These are phyloP conservation scores for Hirsutella thompsonii DNA, from an alignment of 2,329 filamentous ascomycete species.

Conservation along the genomic window DNA sequence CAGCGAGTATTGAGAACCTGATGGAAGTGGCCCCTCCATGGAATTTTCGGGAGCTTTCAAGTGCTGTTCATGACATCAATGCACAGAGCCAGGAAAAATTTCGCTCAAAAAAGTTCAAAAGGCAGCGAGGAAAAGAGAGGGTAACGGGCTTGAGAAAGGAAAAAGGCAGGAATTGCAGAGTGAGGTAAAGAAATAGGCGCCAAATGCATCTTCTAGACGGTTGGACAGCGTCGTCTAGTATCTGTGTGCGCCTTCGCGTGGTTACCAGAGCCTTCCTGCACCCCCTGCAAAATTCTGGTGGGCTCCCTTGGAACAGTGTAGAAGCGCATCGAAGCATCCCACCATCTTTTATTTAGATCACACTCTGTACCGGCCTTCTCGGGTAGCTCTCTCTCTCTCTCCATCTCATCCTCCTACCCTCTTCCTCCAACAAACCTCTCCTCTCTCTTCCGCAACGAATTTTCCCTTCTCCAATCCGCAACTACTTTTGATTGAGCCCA, in stretches of 20 bases:
- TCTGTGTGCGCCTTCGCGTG: slow-evolving; percentile 10
- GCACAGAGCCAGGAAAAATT: no score
- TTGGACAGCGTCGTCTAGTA: background rate
- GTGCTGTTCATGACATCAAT: slow-evolving; percentile 18
- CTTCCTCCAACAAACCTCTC: slow-evolving; percentile 1
- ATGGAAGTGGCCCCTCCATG: slow-evolving; percentile 14
- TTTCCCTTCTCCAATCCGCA: background rate
- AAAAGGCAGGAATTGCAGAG: background rate
- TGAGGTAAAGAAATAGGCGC: background rate
- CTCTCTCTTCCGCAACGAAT: background rate
- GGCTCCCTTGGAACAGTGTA: slow-evolving; percentile 29
- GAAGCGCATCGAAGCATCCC: slow-evolving; percentile 29
- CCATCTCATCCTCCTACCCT: background rate
- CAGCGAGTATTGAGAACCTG: slow-evolving; percentile 9
- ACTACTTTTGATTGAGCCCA: background rate
- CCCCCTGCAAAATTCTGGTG: slow-evolving; percentile 21
- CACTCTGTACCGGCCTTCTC: slow-evolving; percentile 6
- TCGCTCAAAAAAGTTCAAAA: background rate
- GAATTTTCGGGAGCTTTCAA: slow-evolving; percentile 15
- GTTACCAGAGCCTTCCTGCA: slow-evolving; percentile 21
- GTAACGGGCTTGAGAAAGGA: slow-evolving; percentile 2
- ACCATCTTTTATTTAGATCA: slow-evolving; percentile 25
- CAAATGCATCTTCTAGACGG: background rate
- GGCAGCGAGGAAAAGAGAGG: background rate
- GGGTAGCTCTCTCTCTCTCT: background rate